Base-by-base conservation (phyloP, 176 grass and related monocot species). In the Carex pumila region DNA sequence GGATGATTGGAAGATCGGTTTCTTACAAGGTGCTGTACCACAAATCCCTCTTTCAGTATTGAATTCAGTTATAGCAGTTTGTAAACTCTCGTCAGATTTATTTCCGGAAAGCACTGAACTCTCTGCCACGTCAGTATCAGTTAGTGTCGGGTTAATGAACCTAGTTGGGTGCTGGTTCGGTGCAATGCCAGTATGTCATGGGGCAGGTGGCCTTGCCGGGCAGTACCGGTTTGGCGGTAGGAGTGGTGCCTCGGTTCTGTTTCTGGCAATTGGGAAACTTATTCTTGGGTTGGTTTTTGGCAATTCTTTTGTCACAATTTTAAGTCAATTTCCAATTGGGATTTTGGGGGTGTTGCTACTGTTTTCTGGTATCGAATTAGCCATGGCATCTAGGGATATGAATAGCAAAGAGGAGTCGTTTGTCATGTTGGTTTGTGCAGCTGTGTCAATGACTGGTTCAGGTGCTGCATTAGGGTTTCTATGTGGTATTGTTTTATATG, bases 361-460 rank as follows among this genome's bases (percentile, higher is more conserved):
- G 65, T 97, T 97, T 89, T 92, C 92, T 2, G 94, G 94, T 31
- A 81, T 97, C 74, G 92, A 97, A 87, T 91, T 97, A 59, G 94
- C 94, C 81, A 97, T 97, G 92, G 94, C 94, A 37, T 92, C 94
- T 55, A 88, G 90, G 70, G 94, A 97, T 82, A 94, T 97, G 92
- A 84, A 84, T n/a, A 91, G 66, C 12, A 97, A 97, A 85, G 89
- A 94, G 88, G 90, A 92, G 76, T 91, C 92, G 1, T 97, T 97
- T 60, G 90, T 97, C 73, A 97, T 97, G 94, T 86, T 97, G 47
- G 57, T 89, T 6, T 92, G 87, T 78, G 92, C 94, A 60, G 92
- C 90, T 12, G 89, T 97, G 12, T 97, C 92, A 5, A 84, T 97
- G 56, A 92, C 90, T 0, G 92, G 94, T 22, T 94, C 92, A 0